These are phyloP conservation scores for Colletotrichum musae DNA, from an alignment of 2,329 filamentous ascomycete species.

Conservation along the genomic window DNA sequence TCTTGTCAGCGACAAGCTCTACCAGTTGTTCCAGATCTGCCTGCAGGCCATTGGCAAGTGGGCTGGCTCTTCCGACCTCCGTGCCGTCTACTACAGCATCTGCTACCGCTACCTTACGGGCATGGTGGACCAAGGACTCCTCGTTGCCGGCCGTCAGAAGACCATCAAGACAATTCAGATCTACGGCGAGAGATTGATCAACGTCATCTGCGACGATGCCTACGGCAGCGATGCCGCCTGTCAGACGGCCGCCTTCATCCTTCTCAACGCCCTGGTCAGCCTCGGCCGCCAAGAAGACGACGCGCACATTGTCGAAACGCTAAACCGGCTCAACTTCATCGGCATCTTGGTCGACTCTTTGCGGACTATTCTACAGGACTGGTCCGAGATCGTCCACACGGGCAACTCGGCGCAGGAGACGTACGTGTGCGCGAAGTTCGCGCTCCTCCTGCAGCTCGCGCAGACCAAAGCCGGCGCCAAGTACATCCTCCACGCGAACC, in stretches of 20 bases:
- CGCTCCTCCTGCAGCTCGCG: conserved; percentile 86
- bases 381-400: conserved; percentile 68
- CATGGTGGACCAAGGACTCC: conserved; percentile 70
- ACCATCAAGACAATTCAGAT: conserved; percentile 79
- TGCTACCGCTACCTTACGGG: conserved; percentile 88
- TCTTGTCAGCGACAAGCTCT: conserved; percentile 88
- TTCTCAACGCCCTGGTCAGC: conserved; percentile 84
- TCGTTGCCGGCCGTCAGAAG: conserved; percentile 65
- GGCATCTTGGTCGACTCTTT: conserved; percentile 92
- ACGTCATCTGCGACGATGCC: conserved; percentile 92
- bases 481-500: conserved; percentile 88
- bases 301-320: conserved; percentile 80
- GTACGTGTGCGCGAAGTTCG: conserved; percentile 79
- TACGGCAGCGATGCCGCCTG: conserved; percentile 86
- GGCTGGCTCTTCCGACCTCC: conserved; percentile 78
- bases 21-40: conserved; percentile 91
- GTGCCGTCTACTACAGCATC: conserved; percentile 91
- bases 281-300: conserved; percentile 81
- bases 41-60: conserved; percentile 84
- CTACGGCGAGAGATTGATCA: conserved; percentile 84
- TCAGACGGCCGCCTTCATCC: conserved; percentile 86
- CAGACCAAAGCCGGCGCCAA: conserved; percentile 89
- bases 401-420: conserved; percentile 61
- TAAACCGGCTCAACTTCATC: conserved; percentile 91
- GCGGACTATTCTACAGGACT: conserved; percentile 81